A percentile compares a stretch with the other conserved stretches of the same genome.
These are phyloP conservation scores for Penicillium robsamsonii DNA, from an alignment of 495 filamentous ascomycete species.

Conservation along the genomic window DNA sequence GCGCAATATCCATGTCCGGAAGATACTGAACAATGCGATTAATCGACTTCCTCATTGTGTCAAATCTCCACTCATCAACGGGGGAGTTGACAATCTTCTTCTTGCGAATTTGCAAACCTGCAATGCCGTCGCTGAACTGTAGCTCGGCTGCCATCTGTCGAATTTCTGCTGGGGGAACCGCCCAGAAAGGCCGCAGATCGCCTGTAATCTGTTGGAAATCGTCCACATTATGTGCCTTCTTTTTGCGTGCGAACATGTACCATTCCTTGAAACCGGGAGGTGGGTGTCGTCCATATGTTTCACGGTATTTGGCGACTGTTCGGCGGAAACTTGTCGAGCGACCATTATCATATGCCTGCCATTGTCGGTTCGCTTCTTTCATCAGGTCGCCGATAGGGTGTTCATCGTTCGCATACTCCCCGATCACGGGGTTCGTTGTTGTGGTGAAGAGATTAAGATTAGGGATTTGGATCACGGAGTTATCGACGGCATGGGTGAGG, in stretches of 20 bases:
- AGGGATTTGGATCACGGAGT: constrained; percentile 11
- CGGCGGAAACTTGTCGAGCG: constrained; percentile 42
- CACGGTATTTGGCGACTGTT: constrained; percentile 60
- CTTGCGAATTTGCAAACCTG: constrained; percentile 54
- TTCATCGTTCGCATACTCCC: constrained; percentile 16
- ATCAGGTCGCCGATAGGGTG: constrained; percentile 23
- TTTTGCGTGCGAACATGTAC: constrained; percentile 63
- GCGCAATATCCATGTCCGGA: constrained; percentile 69
- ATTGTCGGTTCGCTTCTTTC: constrained; percentile 17
- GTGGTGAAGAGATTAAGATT: constrained; percentile 9
- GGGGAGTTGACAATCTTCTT: constrained; percentile 51
- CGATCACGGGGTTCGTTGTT: constrained; percentile 7
- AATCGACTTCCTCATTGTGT: constrained; percentile 60
- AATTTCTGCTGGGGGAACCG: constrained; percentile 52
- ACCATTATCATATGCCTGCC: constrained; percentile 18
- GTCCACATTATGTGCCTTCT: constrained; percentile 61
- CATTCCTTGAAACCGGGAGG: constrained; percentile 71
- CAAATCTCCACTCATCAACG: constrained; percentile 60
- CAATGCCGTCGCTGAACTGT: constrained; percentile 54
- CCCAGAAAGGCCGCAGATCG: constrained; percentile 72
- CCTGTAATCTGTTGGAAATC: constrained; percentile 72
- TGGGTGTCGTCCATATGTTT: constrained; percentile 64
- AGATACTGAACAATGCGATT: constrained; percentile 56
- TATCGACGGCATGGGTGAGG: constrained; percentile 12
- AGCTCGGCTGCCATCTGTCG: constrained; percentile 47